These are phyloP conservation scores for Boletus eberwhitei DNA, from an alignment of 768 basidiomycete genomes.

Conservation along the genomic window DNA sequence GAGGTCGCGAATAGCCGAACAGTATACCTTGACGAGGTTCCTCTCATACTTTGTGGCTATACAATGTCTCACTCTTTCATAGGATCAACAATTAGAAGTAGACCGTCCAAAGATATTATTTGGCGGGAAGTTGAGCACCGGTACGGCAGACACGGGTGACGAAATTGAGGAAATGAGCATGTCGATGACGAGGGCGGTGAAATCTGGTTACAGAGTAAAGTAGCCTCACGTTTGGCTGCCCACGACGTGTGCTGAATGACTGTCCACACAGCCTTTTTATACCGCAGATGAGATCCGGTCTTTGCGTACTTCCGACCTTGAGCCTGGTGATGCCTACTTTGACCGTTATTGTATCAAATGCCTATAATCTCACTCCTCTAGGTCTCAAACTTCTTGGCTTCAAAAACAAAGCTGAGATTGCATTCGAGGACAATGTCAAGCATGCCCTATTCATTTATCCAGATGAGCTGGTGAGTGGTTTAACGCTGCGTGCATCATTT, in stretches of 20 bases:
- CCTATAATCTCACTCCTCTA: slow-evolving; percentile 22
- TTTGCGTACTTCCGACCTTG: slow-evolving; percentile 76
- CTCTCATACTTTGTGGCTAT: not conserved
- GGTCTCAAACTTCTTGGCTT: slow-evolving; percentile 93
- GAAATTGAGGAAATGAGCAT: slow-evolving; percentile 38
- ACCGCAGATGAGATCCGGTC: slow-evolving; percentile 78
- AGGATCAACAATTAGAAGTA: slow-evolving; percentile 31
- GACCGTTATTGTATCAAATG: not conserved
- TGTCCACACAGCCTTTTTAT: slow-evolving; percentile 63
- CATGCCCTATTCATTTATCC: slow-evolving; percentile 92
- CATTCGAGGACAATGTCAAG: slow-evolving; percentile 88
- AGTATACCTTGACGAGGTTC: slow-evolving; percentile 69
- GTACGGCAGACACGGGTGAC: slow-evolving; percentile 26
- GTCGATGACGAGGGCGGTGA: slow-evolving; percentile 44
- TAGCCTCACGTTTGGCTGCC: not conserved
- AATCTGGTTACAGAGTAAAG: slow-evolving; percentile 48
- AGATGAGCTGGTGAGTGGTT: slow-evolving; percentile 68
- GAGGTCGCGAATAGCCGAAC: slow-evolving; percentile 72
- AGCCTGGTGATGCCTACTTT: slow-evolving; percentile 53
- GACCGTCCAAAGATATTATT: slow-evolving; percentile 25
- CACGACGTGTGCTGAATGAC: slow-evolving; percentile 1
- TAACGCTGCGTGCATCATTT: not conserved
- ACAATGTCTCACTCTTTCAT: not conserved
- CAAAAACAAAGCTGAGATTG: slow-evolving; percentile 65
- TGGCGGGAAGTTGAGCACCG: slow-evolving; percentile 37